Evolutionary conservation across 2,329 filamentous ascomycete genomes (phyloP), one percentile per base, ranked within the genome.

Genomic region (Diaporthe humulicola): DNA sequence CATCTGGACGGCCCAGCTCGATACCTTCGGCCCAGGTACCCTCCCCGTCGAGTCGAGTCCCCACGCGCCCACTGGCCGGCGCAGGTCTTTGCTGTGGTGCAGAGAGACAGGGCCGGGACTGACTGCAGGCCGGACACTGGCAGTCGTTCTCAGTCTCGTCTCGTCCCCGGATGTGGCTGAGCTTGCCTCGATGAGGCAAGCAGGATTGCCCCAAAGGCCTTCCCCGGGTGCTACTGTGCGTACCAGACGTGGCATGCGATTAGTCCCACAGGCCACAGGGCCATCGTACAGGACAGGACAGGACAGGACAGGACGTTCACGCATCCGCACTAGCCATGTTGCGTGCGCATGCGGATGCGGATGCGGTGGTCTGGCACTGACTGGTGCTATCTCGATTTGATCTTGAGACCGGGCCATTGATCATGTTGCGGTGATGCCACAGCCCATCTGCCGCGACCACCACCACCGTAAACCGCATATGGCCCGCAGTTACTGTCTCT

Each of bases 151-250:
- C 64, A 54, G 64, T 40, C 30, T 69, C 64, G 64, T 69, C 48
- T 69, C 64, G 64, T 54, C 48, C 64, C 64, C 64, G 64, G 64
- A 69, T 69, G 64, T 69, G 64, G 64, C 64, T 69, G 48, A 69
- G 64, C 48, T 69, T 69, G 33, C 64, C 45, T 67, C 45, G 38
- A 52, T 52, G 22, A 67, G 45, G 64, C 64, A 67, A 67, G 45
- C 64, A 52, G 64, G 64, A 67, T 38, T 52, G 45, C 25, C 64
- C 64, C 45, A 54, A 38, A 38, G 64, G 64, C 64, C 22, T 69
- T 69, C 64, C 64, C 64, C 64, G 64, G 48, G 48, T 69, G 64
- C 64, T 54, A 40, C 48, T 69, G 30, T 54, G 64, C 64, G 40
- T 50, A 54, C 45, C 64, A 38, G 64, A 69, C 64, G 17, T 69